These are phyloP conservation scores for Penicillium canariense DNA, from an alignment of 495 filamentous ascomycete genomes.

Conservation along the genomic window DNA sequence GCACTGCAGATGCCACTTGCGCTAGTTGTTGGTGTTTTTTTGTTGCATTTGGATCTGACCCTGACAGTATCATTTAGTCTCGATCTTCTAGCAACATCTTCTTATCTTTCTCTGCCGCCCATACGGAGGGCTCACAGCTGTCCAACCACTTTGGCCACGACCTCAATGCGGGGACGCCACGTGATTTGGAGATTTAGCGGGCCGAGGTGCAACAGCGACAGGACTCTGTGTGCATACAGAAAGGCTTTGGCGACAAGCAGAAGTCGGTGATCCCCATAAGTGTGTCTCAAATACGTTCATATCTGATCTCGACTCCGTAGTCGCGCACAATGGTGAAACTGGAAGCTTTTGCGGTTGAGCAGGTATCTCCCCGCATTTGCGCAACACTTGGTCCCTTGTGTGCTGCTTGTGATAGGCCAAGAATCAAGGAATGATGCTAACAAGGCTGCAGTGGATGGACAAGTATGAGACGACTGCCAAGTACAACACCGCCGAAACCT, in stretches of 20 bases:
- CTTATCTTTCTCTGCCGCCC: too few species aligned
- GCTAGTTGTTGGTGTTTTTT: not conserved
- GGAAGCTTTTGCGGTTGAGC: constrained; percentile 72
- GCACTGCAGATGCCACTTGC: not conserved
- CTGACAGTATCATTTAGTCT: too few species aligned
- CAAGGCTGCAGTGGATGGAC: constrained; percentile 78
- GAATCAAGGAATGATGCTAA: constrained; percentile 2
- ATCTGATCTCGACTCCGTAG: not conserved
- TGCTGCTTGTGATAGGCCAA: not conserved
- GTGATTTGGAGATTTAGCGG: constrained; percentile 8
- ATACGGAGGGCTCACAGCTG: not conserved
- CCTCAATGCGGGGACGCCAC: constrained; percentile 1
- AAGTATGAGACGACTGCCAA: constrained; percentile 69
- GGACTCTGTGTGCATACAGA: not conserved
- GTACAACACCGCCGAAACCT: constrained; percentile 86
- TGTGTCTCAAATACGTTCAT: too few species aligned
- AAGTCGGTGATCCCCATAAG: not conserved
- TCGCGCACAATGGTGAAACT: constrained; percentile 60
- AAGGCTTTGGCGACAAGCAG: not conserved
- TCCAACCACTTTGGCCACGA: not conserved
- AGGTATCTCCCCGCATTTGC: constrained; percentile 47
- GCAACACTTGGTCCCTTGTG: not conserved
- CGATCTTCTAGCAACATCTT: too few species aligned
- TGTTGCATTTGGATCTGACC: too few species aligned
- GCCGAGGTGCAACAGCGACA: not conserved